A percentile compares a stretch with the other conserved stretches of the same genome.
Evolutionary conservation across 208 protist genomes (phyloP).

Genomic region (Leishmania turanica): DNA sequence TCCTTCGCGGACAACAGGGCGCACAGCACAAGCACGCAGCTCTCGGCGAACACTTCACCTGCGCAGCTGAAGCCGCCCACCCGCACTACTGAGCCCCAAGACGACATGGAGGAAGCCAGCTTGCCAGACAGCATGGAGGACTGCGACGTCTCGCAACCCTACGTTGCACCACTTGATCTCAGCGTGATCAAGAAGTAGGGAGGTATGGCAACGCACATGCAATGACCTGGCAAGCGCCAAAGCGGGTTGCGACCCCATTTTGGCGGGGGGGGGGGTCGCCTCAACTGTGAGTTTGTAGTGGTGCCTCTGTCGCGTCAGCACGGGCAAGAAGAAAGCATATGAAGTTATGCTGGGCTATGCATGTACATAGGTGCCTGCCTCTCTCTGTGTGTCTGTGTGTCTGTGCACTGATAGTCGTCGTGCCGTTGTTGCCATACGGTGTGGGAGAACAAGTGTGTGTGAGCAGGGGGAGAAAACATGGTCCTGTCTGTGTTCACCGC

Average conservation of each 20-base stretch:
- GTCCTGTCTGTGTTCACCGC: neutral
- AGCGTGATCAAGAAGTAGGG: slow-evolving; percentile 41
- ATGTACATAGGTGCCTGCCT: neutral
- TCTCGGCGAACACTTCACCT: neutral
- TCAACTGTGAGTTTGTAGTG: neutral
- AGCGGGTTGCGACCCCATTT: neutral
- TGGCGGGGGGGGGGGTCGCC: no score
- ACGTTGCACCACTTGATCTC: slow-evolving; percentile 40
- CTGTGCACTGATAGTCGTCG: neutral
- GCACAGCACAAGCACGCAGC: neutral
- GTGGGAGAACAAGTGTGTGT: neutral
- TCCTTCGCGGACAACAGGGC: neutral
- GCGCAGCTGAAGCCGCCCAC: neutral
- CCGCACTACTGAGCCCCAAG: neutral
- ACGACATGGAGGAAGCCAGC: neutral
- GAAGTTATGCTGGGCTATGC: neutral
- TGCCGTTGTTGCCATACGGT: neutral
- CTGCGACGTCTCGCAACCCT: slow-evolving; percentile 13
- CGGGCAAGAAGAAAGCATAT: slow-evolving; percentile 1
- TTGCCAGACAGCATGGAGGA: neutral
- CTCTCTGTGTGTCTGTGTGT: neutral
- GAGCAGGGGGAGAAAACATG: neutral
- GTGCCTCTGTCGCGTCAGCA: neutral
- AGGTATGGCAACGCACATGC: neutral
- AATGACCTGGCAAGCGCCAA: neutral